Evolutionary conservation across 495 filamentous ascomycete species (phyloP), one percentile per base, ranked within the genome.

Genomic region (Hypoxylon lienhwacheense): DNA sequence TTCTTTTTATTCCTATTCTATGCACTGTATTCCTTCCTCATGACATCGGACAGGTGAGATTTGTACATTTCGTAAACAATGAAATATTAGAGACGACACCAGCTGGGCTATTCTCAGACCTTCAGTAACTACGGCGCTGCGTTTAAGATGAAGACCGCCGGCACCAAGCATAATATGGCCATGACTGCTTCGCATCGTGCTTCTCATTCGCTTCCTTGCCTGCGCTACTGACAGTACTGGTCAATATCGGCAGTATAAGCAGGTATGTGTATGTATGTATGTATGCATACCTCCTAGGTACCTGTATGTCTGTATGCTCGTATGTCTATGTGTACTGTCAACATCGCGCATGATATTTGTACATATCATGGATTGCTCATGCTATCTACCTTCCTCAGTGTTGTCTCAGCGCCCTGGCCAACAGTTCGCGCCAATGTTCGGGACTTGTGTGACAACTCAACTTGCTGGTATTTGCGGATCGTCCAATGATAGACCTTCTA

Each of bases 361-460:
- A 47, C 51, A 17, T 34, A 25, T 45, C 41, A 43, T 21, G 7
- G 11, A 36, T n/a, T 41, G 37, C 29, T 19, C 12, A 7, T 37
- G 11, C 47, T 21, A n/a, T n/a, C n/a, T n/a, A n/a, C n/a, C n/a
- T n/a, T n/a, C n/a, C n/a, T n/a, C n/a, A n/a, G n/a, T n/a, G n/a
- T 32, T 66, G 65, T 68, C 58, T 70, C 59, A 57, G 55, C 67
- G 72, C 73, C 65, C 54, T 67, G 70, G 55, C 67, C 73, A 76
- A 35, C 55, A 55, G 73, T 74, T 75, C 70, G 63, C 71, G 61
- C 61, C 51, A 64, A 47, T 58, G 44, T 48, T 65, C 64, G 64
- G 66, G 60, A 67, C 39, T 52, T 52, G 50, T 64, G 62, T 65
- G 62, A 65, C 62, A 65, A 42, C 52, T 65, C 58, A 58, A 58